Evolutionary conservation across 805 yeast genomes (phyloP).

Genomic region (Myxozyma mucilagina): DNA sequence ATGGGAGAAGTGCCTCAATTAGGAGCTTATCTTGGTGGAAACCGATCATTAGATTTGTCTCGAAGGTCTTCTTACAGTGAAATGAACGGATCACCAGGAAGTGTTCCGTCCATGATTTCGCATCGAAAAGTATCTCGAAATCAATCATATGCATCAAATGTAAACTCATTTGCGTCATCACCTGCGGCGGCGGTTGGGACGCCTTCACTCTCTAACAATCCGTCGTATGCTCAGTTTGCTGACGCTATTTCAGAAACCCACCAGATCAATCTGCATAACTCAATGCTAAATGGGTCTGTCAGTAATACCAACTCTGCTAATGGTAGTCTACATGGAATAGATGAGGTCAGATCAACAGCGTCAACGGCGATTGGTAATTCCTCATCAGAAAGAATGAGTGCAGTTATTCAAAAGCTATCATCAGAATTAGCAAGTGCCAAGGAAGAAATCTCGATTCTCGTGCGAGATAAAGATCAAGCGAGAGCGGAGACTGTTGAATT

Average conservation of each 20-base stretch:
- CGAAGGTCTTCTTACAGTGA: conserved; percentile 23
- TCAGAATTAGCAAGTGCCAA: conserved; percentile 66
- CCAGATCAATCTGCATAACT: conserved; percentile 16
- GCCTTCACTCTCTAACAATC: conserved; percentile 10
- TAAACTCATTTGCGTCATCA: conserved; percentile 7
- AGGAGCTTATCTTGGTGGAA: neutral
- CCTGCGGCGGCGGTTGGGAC: neutral
- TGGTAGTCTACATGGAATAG: conserved; percentile 9
- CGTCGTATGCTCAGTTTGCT: conserved; percentile 27
- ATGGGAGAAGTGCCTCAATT: neutral
- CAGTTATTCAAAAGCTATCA: conserved; percentile 76
- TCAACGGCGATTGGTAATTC: conserved; percentile 43
- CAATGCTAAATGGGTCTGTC: neutral
- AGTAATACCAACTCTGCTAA: neutral
- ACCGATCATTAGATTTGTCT: conserved; percentile 2
- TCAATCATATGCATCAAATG: neutral
- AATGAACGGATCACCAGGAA: conserved; percentile 6
- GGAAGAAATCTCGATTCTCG: conserved; percentile 60
- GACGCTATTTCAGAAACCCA: conserved; percentile 18
- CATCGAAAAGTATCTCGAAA: conserved; percentile 20
- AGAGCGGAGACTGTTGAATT: conserved; percentile 66
- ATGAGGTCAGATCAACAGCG: conserved; percentile 20
- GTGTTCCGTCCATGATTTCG: conserved; percentile 16
- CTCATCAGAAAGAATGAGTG: conserved; percentile 69
- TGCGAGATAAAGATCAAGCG: conserved; percentile 61